Base-by-base conservation (phyloP, 768 basidiomycete genomes). In the Gymnopilus junonius region DNA sequence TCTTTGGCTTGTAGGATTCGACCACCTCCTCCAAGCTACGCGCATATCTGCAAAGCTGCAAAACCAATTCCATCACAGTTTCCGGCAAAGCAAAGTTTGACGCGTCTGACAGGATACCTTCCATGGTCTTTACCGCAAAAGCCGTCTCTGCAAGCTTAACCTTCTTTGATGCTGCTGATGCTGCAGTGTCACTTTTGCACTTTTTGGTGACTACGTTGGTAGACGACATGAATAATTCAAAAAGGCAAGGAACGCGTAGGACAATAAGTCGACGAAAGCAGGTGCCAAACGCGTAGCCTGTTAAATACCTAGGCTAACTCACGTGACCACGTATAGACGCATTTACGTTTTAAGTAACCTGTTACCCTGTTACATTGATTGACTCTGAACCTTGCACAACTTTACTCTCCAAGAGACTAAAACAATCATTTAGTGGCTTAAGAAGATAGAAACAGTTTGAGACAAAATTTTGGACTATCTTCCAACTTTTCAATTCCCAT, bases 101-200 rank as follows among this genome's bases (percentile, higher is more conserved):
- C 31, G 71, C 70, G 42, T 79, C 72, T 8, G 73, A 73, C 53
- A 85, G 75, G 63, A 84, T 76, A 5, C 73, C 71, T 55, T 76
- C 71, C 29, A 82, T 69, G 15, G 68, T 68, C 37, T 62, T 51
- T 17, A 5, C 29, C 15, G 58, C 63, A 17, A 58, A 59, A 8
- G 62, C 64, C 11, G 62, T 59, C 17, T 65, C 65, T 21, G 77
- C 74, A 1, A 76, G 58, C 48, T 73, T 71, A 8, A 77, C 80
- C 46, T 78, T 76, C 21, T 74, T 71, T 27, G 74, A 69, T 2
- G 72, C 66, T 17, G 67, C 67, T 35, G 61, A 20, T 3, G 61
- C 59, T 23, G 71, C 69, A 3, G 75, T 66, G 59, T 77, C 73
- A 21, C 70, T 70, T 67, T 78, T 80, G 63, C 82, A 79, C 67